Evolutionary conservation across 345 rosid species (phyloP).

Genomic region (Syzygium aqueum): DNA sequence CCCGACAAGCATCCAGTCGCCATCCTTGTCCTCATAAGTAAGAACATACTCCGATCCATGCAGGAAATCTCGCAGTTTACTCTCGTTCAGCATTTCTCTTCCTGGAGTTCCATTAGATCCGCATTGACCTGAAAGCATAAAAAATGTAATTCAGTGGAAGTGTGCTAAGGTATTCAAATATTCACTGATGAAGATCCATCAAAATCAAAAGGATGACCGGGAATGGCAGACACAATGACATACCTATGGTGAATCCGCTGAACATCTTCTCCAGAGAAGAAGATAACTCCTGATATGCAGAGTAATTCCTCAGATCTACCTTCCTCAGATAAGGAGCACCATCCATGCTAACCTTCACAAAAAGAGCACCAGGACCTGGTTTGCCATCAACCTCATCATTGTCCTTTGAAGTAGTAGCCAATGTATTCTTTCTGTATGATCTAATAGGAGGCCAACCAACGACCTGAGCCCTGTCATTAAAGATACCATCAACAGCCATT

Average conservation of each 20-base stretch:
- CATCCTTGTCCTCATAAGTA: constrained; percentile 86
- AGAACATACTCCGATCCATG: constrained; percentile 86
- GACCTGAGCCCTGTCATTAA: constrained; percentile 63
- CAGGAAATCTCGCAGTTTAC: constrained; percentile 64
- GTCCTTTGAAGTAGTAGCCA: constrained; percentile 65
- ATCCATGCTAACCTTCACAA: constrained; percentile 91
- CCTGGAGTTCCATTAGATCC: constrained; percentile 55
- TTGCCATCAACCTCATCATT: constrained; percentile 87
- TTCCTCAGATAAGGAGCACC: constrained; percentile 93
- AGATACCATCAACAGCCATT: not conserved
- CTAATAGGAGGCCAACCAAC: constrained; percentile 97
- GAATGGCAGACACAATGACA: constrained; percentile 10
- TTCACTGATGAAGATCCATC: not conserved
- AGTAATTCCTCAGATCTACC: constrained; percentile 68
- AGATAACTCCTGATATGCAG: constrained; percentile 64
- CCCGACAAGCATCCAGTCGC: constrained; percentile 96
- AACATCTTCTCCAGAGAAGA: constrained; percentile 93
- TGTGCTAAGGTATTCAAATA: not conserved
- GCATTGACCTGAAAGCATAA: constrained; percentile 51
- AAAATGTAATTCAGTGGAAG: not conserved
- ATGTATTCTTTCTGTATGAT: constrained; percentile 66
- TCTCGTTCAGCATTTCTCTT: constrained; percentile 62
- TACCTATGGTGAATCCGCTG: constrained; percentile 84
- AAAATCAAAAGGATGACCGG: not conserved
- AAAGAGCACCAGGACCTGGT: constrained; percentile 59